Evolutionary conservation across 1,284 basidiomycete species (phyloP).

Genomic region (Ustilago nuda): DNA sequence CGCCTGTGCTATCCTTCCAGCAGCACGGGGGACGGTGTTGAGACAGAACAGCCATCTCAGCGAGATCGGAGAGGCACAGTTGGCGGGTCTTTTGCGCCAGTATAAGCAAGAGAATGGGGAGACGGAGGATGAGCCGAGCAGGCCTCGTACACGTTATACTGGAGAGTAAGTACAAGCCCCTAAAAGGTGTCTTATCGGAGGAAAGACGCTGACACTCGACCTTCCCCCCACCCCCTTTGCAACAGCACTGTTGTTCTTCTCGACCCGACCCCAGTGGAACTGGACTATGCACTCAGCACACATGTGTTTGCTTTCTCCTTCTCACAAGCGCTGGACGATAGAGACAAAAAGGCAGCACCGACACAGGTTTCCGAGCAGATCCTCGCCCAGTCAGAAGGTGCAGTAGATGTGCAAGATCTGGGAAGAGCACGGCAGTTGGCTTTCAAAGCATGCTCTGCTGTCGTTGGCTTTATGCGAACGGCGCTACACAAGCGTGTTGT

Average conservation of each 20-base stretch:
- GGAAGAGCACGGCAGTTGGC: constrained; percentile 27
- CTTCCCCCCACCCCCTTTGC: neutral
- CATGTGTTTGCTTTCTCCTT: constrained; percentile 62
- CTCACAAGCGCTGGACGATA: constrained; percentile 32
- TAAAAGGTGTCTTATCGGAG: neutral
- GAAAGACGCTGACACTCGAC: constrained; percentile 2
- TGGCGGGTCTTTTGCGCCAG: constrained; percentile 42
- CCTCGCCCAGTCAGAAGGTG: constrained; percentile 41
- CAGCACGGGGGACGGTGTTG: constrained; percentile 67
- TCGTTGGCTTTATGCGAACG: constrained; percentile 28
- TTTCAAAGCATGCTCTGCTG: constrained; percentile 25
- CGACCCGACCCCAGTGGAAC: constrained; percentile 60
- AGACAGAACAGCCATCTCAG: constrained; percentile 42
- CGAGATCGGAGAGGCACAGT: constrained; percentile 29
- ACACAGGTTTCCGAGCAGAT: constrained; percentile 39
- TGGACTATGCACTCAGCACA: constrained; percentile 55
- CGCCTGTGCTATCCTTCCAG: constrained; percentile 70
- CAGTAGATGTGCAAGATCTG: constrained; percentile 36
- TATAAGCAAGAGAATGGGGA: constrained; percentile 24
- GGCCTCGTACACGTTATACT: constrained; percentile 14
- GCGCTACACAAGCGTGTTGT: constrained; percentile 19
- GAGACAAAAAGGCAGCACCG: constrained; percentile 12
- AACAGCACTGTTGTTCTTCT: constrained; percentile 50
- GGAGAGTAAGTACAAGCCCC: constrained; percentile 31
- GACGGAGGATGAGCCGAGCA: constrained; percentile 9